Base-by-base conservation (phyloP, 2,329 filamentous ascomycete genomes). In the Cladosporium sp. region DNA sequence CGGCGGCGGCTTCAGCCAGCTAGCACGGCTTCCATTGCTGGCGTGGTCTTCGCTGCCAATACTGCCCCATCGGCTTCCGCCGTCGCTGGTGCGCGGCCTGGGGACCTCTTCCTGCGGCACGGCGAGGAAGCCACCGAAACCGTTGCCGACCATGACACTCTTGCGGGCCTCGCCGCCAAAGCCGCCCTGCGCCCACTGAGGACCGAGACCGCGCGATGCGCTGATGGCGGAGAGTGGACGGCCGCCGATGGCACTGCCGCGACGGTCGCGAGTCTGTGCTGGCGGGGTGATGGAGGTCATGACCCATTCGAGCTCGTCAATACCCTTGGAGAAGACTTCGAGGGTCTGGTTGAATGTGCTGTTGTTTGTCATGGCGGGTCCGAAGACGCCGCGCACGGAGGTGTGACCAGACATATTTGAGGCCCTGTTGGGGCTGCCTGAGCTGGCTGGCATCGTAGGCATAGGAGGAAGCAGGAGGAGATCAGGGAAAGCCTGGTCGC, bases 401-500 rank as follows among this genome's bases (percentile, higher is more conserved):
- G 63, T 52, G 52, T 45, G 43, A 53, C 52, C 54, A 35, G 67
- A 67, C 46, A 69, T 69, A 38, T 50, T 40, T 11, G 46, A 49
- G 34, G 41, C 41, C 16, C 46, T 42, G 49, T 65, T 67, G 45
- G 8, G 68, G 50, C 52, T 70, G 10, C 54, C 43, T 41, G 49
- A 52, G 9, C 43, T 59, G 18, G 74, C 75, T 56, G 43, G 43
- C 80, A 81, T 1, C 76, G 69, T 11, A 1, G 74, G 75, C 2
- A 87, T 85, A 1, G 86, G 86, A 1, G 84, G 80, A 6, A 92
- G 76, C 11, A 90, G 78, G 5, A 96, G 80, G 9, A 85, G 79
- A 60, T 95, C 89, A 2, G 90, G 84, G 66, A 97, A 95, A 46
- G 81, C 77, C 22, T 86, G 81, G 63, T 96, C 90, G 46, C 89